phyloP scores from a whole-genome alignment of 306 rosid genomes.

The Luffa acutangula region DNA sequence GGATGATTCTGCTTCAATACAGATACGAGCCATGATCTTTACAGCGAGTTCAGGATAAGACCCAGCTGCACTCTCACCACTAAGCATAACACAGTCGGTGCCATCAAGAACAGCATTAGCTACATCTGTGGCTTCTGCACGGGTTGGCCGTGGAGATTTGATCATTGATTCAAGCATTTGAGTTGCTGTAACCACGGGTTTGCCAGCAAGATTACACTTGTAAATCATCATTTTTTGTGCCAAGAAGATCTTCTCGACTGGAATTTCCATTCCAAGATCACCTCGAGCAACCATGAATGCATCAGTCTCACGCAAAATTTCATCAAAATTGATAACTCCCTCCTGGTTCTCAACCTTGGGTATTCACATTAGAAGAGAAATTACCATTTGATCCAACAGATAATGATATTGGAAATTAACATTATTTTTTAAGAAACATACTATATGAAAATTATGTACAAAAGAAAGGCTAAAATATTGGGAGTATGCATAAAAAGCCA shows the following conservation, averaged over 20 bases:
- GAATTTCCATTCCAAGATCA: conserved; percentile 98
- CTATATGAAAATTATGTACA: neutral
- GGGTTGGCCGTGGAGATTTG: conserved; percentile 92
- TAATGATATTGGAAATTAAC: neutral
- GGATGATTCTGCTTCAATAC: conserved; percentile 90
- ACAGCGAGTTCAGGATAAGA: conserved; percentile 88
- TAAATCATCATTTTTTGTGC: conserved; percentile 99
- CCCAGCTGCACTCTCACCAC: conserved; percentile 98
- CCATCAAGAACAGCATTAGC: conserved; percentile 96
- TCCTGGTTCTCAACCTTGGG: conserved; percentile 92
- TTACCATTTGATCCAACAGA: conserved; percentile 7
- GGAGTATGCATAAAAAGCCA: neutral
- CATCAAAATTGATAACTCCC: conserved; percentile 93
- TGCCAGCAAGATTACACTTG: conserved; percentile 89
- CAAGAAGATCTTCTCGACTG: conserved; percentile 89
- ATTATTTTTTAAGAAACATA: neutral
- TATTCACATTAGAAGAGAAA: conserved; percentile 14
- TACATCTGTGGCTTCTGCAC: conserved; percentile 94
- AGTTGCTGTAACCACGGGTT: conserved; percentile 95
- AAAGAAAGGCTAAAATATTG: neutral
- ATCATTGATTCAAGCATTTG: conserved; percentile 99
- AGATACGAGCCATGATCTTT: conserved; percentile 85
- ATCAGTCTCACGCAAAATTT: conserved; percentile 90
- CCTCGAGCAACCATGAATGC: conserved; percentile 99
- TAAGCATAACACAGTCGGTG: conserved; percentile 93